A percentile compares a stretch with the other conserved stretches of the same genome.
Conservation (phyloP, 768 basidiomycete genomes). For the Lactifluus echinatus region DNA sequence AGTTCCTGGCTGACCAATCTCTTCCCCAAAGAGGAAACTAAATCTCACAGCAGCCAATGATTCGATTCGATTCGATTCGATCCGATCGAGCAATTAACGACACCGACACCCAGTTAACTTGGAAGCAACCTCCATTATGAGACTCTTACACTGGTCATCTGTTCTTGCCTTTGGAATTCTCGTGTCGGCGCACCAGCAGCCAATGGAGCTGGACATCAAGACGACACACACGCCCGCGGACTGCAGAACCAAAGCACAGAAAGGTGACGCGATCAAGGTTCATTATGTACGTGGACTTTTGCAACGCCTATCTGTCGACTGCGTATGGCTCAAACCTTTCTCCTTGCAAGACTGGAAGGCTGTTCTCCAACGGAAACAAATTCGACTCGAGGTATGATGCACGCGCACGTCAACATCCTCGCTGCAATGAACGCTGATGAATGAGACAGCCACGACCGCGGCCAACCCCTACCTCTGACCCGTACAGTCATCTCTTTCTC, state of each 20-base stretch:
- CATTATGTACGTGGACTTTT: conserved; percentile 58
- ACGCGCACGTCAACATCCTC: not conserved
- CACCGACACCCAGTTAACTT: too few species aligned
- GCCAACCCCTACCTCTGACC: conserved; percentile 64
- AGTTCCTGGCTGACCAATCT: not conserved
- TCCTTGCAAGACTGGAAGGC: conserved; percentile 61
- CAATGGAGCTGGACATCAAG: conserved; percentile 52
- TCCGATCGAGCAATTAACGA: not conserved
- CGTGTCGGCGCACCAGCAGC: conserved; percentile 38
- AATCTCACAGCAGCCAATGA: too few species aligned
- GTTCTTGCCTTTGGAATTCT: conserved; percentile 38
- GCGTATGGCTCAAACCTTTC: not conserved
- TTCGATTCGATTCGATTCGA: not conserved
- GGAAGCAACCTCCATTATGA: conserved; percentile 35
- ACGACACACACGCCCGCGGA: conserved; percentile 49
- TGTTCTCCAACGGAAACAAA: conserved; percentile 66
- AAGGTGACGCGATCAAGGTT: conserved; percentile 58
- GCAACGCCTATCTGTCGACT: not conserved
- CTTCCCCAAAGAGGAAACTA: not conserved
- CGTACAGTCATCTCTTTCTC: conserved; percentile 41
- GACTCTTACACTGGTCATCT: conserved; percentile 41
- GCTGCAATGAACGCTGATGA: not conserved
- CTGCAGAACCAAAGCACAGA: conserved; percentile 46
- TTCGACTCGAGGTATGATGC: conserved; percentile 76
- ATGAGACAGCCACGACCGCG: conserved; percentile 54